Conservation (phyloP, 73 alveolate genomes). For the Tetrahymena elliotti region DNA sequence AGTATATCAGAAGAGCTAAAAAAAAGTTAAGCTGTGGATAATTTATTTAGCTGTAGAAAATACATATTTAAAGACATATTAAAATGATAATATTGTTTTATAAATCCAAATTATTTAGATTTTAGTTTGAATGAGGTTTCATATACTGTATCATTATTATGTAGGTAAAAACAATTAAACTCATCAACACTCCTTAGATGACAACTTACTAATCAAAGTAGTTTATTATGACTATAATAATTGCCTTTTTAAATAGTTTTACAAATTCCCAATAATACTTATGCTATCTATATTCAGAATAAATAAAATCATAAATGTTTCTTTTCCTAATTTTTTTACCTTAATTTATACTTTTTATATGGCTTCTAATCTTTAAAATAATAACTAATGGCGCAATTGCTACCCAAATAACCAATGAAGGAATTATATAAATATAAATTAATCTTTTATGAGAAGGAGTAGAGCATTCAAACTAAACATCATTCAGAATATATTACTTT, state of each 20-base stretch:
- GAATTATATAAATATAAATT: not conserved
- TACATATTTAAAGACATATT: not conserved
- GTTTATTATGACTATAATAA: not conserved
- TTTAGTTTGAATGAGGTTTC: not conserved
- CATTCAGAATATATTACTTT: not conserved
- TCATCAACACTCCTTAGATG: not conserved
- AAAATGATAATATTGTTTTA: not conserved
- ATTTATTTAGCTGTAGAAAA: not conserved
- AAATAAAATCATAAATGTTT: not conserved
- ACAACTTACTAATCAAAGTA: not conserved
- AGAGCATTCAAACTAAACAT: not conserved
- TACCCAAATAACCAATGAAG: not conserved
- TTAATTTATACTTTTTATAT: not conserved
- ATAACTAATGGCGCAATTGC: not conserved
- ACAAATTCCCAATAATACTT: not conserved
- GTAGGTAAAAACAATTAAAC: not conserved
- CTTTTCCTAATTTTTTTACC: not conserved
- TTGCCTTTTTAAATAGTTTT: not conserved
- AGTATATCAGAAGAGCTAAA: not conserved
- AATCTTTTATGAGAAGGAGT: not conserved
- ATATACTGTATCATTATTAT: not conserved
- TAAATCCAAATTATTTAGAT: not conserved
- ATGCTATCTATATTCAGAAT: not conserved
- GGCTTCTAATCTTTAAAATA: not conserved
- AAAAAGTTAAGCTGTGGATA: not conserved